phyloP scores from a whole-genome alignment of 208 protist species.

The Leishmania turanica region DNA sequence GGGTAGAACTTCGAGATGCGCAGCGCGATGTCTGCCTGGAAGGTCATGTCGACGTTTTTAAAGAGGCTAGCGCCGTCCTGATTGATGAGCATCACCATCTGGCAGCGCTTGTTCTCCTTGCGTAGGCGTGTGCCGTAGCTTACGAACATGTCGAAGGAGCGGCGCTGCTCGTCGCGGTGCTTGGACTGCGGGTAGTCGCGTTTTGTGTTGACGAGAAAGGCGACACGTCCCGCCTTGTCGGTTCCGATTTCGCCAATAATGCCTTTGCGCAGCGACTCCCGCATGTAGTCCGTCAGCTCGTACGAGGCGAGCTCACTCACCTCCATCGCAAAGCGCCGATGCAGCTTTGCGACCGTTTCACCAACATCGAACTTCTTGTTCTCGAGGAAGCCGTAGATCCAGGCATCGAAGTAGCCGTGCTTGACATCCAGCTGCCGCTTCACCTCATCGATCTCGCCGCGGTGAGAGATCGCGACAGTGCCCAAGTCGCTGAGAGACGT shows the following conservation, averaged over 20 bases:
- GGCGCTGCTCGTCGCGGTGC: conserved; percentile 44
- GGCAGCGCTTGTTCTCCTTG: conserved; percentile 46
- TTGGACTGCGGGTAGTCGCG: conserved; percentile 48
- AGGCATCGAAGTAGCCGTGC: conserved; percentile 62
- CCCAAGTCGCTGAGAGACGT: conserved; percentile 59
- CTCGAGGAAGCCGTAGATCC: conserved; percentile 80
- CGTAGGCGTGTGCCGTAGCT: conserved; percentile 70
- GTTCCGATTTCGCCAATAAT: conserved; percentile 65
- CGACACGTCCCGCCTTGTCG: conserved; percentile 56
- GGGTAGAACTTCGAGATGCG: conserved; percentile 78
- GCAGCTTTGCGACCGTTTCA: conserved; percentile 70
- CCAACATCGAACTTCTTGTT: conserved; percentile 83
- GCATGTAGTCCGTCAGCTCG: conserved; percentile 67
- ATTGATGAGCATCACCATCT: conserved; percentile 73
- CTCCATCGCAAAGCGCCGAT: conserved; percentile 68
- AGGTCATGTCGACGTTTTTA: conserved; percentile 69
- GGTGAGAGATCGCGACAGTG: conserved; percentile 49
- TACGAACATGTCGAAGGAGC: conserved; percentile 70
- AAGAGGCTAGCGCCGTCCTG: conserved; percentile 56
- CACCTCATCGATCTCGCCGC: conserved; percentile 60
- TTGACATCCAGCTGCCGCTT: conserved; percentile 50
- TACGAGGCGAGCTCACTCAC: conserved; percentile 53
- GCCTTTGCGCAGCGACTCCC: conserved; percentile 46
- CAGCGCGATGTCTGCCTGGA: conserved; percentile 63
- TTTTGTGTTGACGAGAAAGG: conserved; percentile 53